Evolutionary conservation across 2,329 filamentous ascomycete species (phyloP), one percentile per base, ranked within the genome.

Genomic region (Metarhizium brunneum): DNA sequence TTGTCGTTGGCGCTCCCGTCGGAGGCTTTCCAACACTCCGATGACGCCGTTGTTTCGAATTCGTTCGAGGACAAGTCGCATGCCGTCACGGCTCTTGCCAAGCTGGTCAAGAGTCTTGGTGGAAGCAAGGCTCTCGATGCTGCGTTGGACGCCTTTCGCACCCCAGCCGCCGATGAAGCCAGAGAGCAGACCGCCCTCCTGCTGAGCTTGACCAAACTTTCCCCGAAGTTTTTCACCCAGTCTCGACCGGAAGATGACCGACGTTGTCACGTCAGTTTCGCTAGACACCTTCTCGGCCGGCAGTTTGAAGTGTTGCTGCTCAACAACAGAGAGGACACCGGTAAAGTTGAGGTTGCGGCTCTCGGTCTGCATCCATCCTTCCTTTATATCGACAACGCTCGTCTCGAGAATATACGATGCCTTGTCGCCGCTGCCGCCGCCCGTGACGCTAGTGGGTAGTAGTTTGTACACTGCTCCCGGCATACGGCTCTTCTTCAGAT

Each of bases 361-460:
- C 72, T 92, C 88, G 0, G 87, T 90, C 66, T 82, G 80, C 87
- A 94, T 92, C 83, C 86, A 90, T 49, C 88, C 88, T 65, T 91
- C 83, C 58, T 83, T 84, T 59, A 91, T 83, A 68, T 92, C 88
- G 30, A 94, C 85, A 8, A 89, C 80, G 62, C 85, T 90, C 35
- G 82, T 88, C 73, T 94, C 89, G 43, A 94, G 81, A 55, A 94
- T 88, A 68, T 89, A 94, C 55, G 82, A 85, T 50, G 89, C 87
- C 69, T 87, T 88, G 65, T 87, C 83, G 58, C 81, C 78, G 47
- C 76, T 78, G 40, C 70, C 71, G 13, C 84, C 85, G 53, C 87
- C 86, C 2, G 87, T 84, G 45, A 86, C 76, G 60, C 83, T 86
- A 14, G 81, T 76, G 1, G 89, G 88, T 6, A 94, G 76, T 32